Evolutionary conservation across 352 stramenopile species (phyloP).

Genomic region (Thalassiosira livingstoniorum): DNA sequence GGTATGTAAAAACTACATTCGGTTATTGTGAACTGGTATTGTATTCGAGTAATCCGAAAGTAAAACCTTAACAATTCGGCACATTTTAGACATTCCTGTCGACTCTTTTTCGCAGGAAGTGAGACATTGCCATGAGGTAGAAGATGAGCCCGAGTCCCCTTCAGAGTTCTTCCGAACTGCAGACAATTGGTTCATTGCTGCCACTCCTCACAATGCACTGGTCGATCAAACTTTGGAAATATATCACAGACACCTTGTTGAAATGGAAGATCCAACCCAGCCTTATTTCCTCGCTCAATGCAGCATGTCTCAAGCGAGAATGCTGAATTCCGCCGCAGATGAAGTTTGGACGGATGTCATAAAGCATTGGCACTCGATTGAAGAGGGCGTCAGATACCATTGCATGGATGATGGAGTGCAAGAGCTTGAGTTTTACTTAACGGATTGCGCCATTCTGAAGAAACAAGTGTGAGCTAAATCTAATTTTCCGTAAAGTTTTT

Average conservation of each 20-base stretch:
- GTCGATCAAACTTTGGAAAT: neutral
- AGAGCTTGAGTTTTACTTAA: neutral
- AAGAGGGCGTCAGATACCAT: neutral
- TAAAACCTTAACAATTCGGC: too few relatives aligned
- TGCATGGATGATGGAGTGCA: neutral
- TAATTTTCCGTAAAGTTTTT: too few relatives aligned
- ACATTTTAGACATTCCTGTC: too few relatives aligned
- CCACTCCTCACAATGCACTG: neutral
- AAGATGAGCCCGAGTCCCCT: too few relatives aligned
- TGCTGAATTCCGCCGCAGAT: neutral
- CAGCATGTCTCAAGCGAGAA: neutral
- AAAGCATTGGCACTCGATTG: neutral
- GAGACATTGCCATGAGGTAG: too few relatives aligned
- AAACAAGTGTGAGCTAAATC: too few relatives aligned
- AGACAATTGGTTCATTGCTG: neutral
- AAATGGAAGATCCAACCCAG: neutral
- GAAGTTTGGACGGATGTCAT: neutral
- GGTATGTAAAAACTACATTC: too few relatives aligned
- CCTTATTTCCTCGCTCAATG: slow-evolving; percentile 5
- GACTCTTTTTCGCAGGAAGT: too few relatives aligned
- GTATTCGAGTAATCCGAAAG: too few relatives aligned
- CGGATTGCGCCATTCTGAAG: slow-evolving; percentile 1
- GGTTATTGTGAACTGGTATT: too few relatives aligned
- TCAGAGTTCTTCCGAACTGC: neutral
- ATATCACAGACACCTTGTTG: neutral